Base-by-base conservation (phyloP, 352 stramenopile genomes). In the Hyphochytrium catenoides region DNA sequence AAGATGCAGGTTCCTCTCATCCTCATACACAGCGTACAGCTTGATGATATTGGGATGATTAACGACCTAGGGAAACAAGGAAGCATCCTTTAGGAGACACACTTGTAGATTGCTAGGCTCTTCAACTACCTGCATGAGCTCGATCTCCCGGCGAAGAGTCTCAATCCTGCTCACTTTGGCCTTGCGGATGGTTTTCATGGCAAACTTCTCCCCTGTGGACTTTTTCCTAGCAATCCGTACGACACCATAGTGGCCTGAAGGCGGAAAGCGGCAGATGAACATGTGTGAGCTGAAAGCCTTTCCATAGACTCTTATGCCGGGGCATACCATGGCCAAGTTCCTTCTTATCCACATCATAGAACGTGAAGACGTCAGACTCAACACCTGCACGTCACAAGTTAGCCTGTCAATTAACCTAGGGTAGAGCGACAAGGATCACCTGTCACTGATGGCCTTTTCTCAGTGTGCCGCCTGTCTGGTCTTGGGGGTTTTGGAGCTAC, bases 151-250 rank as follows among this genome's bases (percentile, higher is more conserved):
- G 36, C 78, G 83, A 41, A 98, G 74, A n/a, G 81, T 89, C 50
- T 96, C 85, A 2, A 93, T 64, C 39, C 85, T 79, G 16, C 62
- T 76, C 15, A 96, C 83, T 47, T 94, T 95, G 15, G 66, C 64
- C 66, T 98, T 98, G 27, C 77, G 64, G 47, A 98, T 97, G 14
- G 82, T 94, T 65, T 98, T 98, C 39, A 98, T 94, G n/a, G 91
- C 90, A 50, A 92, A 87, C 48, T 79, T 84, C 35, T 90, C 63
- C 22, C 83, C 82, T 8, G 73, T 93, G 35, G 68, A 52, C 31
- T 87, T 87, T 58, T 92, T 65, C 49, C 85, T 77, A 34, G 79
- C 93, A 44, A 93, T 85, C 29, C 89, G 70, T 19, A 98, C 91
- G 0, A 93, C 89, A 9, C 91, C 90, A 48, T 97, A 97, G 59